These are phyloP conservation scores for Trichophyton equinum DNA, from an alignment of 2,329 filamentous ascomycete species.

Conservation along the genomic window DNA sequence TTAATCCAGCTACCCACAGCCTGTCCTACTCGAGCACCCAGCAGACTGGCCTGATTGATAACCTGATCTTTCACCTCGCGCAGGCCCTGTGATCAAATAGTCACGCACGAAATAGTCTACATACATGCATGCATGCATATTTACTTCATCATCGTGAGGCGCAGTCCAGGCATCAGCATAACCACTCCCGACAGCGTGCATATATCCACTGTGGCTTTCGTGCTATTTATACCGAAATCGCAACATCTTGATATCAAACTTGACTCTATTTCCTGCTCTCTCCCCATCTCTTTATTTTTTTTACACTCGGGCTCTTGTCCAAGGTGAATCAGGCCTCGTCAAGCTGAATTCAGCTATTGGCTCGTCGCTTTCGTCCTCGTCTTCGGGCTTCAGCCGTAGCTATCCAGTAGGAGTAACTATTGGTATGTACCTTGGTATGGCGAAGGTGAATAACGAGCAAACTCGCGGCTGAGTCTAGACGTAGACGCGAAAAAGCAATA, in stretches of 20 bases:
- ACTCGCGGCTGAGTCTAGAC: not conserved
- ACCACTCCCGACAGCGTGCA: too few species aligned
- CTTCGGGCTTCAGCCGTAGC: not conserved
- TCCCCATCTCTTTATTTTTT: not conserved
- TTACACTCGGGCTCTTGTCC: not conserved
- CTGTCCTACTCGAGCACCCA: not conserved
- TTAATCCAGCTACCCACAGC: not conserved
- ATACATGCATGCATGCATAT: not conserved
- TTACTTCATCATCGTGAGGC: not conserved
- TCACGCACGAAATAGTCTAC: not conserved
- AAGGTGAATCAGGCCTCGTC: not conserved
- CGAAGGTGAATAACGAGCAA: not conserved
- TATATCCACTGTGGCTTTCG: constrained; percentile 1
- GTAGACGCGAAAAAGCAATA: not conserved
- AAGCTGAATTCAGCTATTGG: not conserved
- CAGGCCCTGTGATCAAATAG: not conserved
- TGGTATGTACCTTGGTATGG: too few species aligned
- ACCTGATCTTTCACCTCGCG: not conserved
- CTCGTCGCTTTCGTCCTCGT: not conserved
- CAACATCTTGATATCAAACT: not conserved
- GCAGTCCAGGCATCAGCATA: not conserved
- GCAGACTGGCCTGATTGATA: not conserved
- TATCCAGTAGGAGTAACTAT: too few species aligned
- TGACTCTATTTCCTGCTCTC: not conserved
- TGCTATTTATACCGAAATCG: not conserved